phyloP scores from a whole-genome alignment of 768 basidiomycete genomes.

The Auriscalpium microsporum region DNA sequence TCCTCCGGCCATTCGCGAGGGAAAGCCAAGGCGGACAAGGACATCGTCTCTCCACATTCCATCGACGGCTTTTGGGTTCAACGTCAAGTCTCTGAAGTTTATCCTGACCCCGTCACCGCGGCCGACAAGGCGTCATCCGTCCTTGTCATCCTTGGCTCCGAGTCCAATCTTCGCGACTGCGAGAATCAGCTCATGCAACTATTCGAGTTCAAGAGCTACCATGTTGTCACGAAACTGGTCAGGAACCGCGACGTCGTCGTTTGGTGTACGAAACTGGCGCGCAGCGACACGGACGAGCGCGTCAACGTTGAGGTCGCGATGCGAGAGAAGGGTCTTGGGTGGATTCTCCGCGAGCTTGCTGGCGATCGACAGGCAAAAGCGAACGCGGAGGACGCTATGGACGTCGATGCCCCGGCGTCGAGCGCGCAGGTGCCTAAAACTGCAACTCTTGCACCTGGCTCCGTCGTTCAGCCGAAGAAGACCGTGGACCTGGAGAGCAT shows the following conservation, averaged over 20 bases:
- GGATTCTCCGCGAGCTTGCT: conserved; percentile 84
- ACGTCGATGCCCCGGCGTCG: conserved; percentile 57
- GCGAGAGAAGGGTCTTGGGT: conserved; percentile 94
- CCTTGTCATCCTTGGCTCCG: conserved; percentile 77
- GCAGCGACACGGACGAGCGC: conserved; percentile 80
- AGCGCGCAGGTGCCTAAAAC: conserved; percentile 56
- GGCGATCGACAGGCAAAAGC: conserved; percentile 68
- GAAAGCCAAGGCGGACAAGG: conserved; percentile 57
- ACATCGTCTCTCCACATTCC: conserved; percentile 78
- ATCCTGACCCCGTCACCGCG: conserved; percentile 90
- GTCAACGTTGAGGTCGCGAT: conserved; percentile 96
- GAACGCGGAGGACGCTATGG: conserved; percentile 56
- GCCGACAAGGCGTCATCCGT: conserved; percentile 85
- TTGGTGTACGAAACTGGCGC: conserved; percentile 95
- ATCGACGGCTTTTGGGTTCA: conserved; percentile 99
- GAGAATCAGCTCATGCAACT: conserved; percentile 96
- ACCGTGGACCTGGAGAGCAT: conserved; percentile 87
- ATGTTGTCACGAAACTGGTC: conserved; percentile 81
- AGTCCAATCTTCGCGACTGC: conserved; percentile 81
- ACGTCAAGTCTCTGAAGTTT: conserved; percentile 82
- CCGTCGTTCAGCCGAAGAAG: conserved; percentile 75
- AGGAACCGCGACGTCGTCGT: conserved; percentile 95
- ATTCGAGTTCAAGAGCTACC: conserved; percentile 89
- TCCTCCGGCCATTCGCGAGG: conserved; percentile 36
- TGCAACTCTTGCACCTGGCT: conserved; percentile 81